Percentiles rank a stretch among this genome's conserved stretches.
These are phyloP conservation scores for Gnaphalium uliginosum DNA, from an alignment of 129 eudicot species.

Conservation along the genomic window DNA sequence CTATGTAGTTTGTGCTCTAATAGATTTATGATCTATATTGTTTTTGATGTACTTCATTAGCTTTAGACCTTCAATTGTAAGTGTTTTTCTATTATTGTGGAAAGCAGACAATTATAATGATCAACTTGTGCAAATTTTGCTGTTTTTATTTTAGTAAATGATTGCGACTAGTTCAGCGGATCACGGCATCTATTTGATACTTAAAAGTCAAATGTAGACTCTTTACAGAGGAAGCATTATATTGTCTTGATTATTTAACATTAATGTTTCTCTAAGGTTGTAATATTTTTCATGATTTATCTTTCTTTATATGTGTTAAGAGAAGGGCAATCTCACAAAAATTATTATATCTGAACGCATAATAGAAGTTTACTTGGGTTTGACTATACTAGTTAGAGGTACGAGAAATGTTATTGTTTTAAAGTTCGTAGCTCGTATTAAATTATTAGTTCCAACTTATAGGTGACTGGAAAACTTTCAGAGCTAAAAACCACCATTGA, in stretches of 20 bases:
- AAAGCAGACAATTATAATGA: background rate
- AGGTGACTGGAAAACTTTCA: constrained; percentile 73
- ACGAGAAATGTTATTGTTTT: background rate
- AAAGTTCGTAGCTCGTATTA: background rate
- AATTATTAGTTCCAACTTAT: background rate
- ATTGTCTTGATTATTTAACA: background rate
- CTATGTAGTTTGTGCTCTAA: constrained; percentile 9
- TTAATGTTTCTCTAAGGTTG: background rate
- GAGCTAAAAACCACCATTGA: constrained; percentile 88
- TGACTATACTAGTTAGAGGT: too few species aligned
- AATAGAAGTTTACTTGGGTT: too few species aligned
- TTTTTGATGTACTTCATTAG: constrained; percentile 3
- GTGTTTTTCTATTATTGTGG: constrained; percentile 4
- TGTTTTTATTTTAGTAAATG: background rate
- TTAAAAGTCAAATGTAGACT: background rate
- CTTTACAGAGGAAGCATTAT: background rate
- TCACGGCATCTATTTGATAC: background rate
- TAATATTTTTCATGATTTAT: background rate
- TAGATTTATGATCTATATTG: background rate
- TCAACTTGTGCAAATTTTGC: constrained; percentile 1
- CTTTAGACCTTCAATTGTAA: background rate
- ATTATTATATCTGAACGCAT: too few species aligned
- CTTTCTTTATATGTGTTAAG: too few species aligned
- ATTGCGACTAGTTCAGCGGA: background rate
- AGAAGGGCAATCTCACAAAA: too few species aligned